Percentiles rank a stretch among this genome's conserved stretches.
phyloP scores from a whole-genome alignment of 1,284 basidiomycete genomes.

The Ustilago hordei region DNA sequence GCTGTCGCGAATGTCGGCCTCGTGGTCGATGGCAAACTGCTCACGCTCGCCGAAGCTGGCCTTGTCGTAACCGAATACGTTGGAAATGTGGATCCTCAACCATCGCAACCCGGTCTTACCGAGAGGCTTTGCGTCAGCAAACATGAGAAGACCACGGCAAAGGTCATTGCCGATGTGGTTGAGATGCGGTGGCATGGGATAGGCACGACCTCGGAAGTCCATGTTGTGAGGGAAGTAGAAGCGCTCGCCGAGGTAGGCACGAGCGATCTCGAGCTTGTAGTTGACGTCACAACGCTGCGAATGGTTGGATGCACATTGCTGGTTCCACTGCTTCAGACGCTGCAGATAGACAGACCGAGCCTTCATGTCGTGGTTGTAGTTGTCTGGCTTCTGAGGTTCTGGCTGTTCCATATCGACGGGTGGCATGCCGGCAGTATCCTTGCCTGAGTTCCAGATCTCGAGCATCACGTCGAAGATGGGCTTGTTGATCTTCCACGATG shows the following conservation, averaged over 20 bases:
- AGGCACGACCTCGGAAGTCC: slow-evolving; percentile 97
- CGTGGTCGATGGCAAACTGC: slow-evolving; percentile 79
- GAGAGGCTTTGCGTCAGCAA: slow-evolving; percentile 83
- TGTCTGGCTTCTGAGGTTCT: slow-evolving; percentile 76
- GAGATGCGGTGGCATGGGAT: slow-evolving; percentile 94
- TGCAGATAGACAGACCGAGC: slow-evolving; percentile 76
- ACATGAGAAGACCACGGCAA: slow-evolving; percentile 87
- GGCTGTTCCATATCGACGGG: slow-evolving; percentile 53
- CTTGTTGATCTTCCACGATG: slow-evolving; percentile 91
- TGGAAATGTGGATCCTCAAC: slow-evolving; percentile 93
- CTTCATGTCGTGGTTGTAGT: slow-evolving; percentile 78
- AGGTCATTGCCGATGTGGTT: slow-evolving; percentile 97
- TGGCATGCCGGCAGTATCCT: slow-evolving; percentile 71
- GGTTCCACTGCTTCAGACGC: slow-evolving; percentile 75
- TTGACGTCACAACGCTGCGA: slow-evolving; percentile 92
- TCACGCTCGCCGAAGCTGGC: slow-evolving; percentile 91
- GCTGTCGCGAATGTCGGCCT: slow-evolving; percentile 84
- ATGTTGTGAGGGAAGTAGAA: slow-evolving; percentile 97
- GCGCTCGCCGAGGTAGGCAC: slow-evolving; percentile 85
- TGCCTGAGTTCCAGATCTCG: slow-evolving; percentile 81
- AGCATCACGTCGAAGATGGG: slow-evolving; percentile 80
- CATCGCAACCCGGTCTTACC: slow-evolving; percentile 83
- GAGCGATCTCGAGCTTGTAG: slow-evolving; percentile 96
- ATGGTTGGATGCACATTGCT: slow-evolving; percentile 72
- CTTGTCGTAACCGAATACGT: slow-evolving; percentile 94